Percentiles rank a stretch among this genome's conserved stretches.
phyloP scores from a whole-genome alignment of 306 rosid species.

The Sicyos baderoa region DNA sequence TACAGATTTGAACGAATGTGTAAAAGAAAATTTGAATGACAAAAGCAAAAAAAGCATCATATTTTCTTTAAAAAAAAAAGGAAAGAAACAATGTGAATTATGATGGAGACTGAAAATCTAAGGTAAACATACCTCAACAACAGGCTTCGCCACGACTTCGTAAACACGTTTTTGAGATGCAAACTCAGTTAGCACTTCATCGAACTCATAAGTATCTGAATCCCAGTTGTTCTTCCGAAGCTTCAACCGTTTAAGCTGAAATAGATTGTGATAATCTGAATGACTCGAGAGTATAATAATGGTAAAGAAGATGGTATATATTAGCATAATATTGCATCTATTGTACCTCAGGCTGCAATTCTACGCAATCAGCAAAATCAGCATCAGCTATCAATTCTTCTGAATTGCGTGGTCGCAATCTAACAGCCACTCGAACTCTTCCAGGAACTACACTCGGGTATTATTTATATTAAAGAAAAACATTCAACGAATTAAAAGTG shows the following conservation, averaged over 20 bases:
- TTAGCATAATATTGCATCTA: slow-evolving; percentile 9
- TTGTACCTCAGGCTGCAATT: slow-evolving; percentile 86
- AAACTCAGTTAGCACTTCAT: slow-evolving; percentile 94
- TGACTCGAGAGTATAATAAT: slow-evolving; percentile 2
- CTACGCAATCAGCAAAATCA: slow-evolving; percentile 96
- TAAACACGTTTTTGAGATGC: slow-evolving; percentile 96
- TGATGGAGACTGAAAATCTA: not conserved
- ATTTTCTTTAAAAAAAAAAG: not conserved
- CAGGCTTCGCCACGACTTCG: slow-evolving; percentile 97
- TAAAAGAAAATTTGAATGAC: not conserved
- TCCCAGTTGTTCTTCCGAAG: slow-evolving; percentile 98
- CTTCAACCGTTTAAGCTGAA: slow-evolving; percentile 92
- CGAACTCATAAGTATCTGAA: slow-evolving; percentile 90
- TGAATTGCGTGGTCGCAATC: slow-evolving; percentile 70
- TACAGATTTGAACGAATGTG: not conserved
- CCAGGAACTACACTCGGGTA: slow-evolving; percentile 60
- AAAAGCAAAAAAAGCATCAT: not conserved
- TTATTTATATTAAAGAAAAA: slow-evolving; percentile 8
- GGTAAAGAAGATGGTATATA: not conserved
- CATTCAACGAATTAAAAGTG: slow-evolving; percentile 10
- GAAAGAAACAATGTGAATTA: not conserved
- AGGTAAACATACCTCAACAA: slow-evolving; percentile 68
- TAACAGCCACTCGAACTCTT: slow-evolving; percentile 96
- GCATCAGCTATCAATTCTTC: slow-evolving; percentile 77
- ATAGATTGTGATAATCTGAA: slow-evolving; percentile 21